A percentile compares a stretch with the other conserved stretches of the same genome.
These are phyloP conservation scores for Scutellaria minor DNA, from an alignment of 257 asterid species.

Conservation along the genomic window DNA sequence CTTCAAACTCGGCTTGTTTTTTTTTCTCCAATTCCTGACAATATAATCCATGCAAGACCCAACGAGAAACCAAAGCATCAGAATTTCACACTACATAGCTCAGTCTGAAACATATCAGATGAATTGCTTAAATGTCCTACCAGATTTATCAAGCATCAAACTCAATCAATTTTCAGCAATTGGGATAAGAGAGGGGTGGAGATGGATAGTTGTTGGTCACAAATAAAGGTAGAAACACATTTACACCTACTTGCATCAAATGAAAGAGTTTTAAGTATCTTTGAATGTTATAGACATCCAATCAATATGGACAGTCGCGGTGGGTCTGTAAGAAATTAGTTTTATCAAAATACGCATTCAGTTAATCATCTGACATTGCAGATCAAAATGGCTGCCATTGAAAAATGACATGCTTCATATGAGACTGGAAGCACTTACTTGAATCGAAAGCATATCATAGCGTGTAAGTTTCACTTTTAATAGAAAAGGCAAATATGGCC, in stretches of 20 bases:
- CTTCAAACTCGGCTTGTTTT: slow-evolving; percentile 89
- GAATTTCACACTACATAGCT: slow-evolving; percentile 9
- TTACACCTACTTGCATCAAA: background rate
- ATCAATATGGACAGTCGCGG: background rate
- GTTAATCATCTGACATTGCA: background rate
- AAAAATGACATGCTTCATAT: background rate
- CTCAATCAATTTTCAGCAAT: background rate
- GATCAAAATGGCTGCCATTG: too few relatives aligned
- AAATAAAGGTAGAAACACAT: slow-evolving; percentile 13
- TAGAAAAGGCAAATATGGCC: background rate
- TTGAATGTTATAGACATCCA: slow-evolving; percentile 3
- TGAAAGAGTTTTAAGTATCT: background rate
- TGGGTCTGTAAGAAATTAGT: background rate
- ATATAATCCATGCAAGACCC: slow-evolving; percentile 18
- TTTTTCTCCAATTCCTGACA: slow-evolving; percentile 70
- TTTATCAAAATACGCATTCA: background rate
- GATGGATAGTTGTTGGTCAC: slow-evolving; percentile 1
- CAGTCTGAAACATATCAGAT: slow-evolving; percentile 26
- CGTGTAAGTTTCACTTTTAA: background rate
- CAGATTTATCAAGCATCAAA: slow-evolving; percentile 10
- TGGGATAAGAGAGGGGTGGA: background rate
- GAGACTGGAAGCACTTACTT: background rate
- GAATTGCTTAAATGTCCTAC: background rate
- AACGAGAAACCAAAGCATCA: slow-evolving; percentile 16
- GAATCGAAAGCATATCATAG: background rate